Base-by-base conservation (phyloP, 192 early-diverging fungal species). In the Jimgerdemannia lactiflua region DNA sequence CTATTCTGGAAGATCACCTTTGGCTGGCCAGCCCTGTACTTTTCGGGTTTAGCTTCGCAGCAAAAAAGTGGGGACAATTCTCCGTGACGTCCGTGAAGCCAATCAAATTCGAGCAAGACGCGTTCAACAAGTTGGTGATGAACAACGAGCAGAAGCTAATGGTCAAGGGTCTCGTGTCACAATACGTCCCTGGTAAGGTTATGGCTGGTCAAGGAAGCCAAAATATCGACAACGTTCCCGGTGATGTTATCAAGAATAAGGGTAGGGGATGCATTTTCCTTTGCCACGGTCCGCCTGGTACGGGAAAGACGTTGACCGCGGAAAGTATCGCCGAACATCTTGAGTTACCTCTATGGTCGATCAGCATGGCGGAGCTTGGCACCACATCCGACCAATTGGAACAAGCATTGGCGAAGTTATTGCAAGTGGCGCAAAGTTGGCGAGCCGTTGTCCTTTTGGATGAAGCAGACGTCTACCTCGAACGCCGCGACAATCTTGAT, bases 301-400 rank as follows among this genome's bases (percentile, higher is more conserved):
- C 79, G 2, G 88, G 88, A 1, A 89, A 89, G 75, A 89, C 88
- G n/a, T 74, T 89, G 65, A 89, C 88, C 11, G 87, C 86, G 39
- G 89, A 90, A 75, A 88, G 86, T 4, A 89, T 90, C 65, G 81
- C 86, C 17, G 89, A 90, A 67, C 72, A 81, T 4, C 70, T 90
- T 18, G 86, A 89, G 44, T 74, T 74, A 54, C 89, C 89, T 3
- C 75, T 90, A 11, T 90, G 88, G 70, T 90, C 85, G 66, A 85
- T 90, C 4, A 89, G 83, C 41, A 86, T 90, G 83, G 88, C 88
- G 18, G 89, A 90, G 78, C 83, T 90, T 19, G 89, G 89, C n/a
- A n/a, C n/a, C n/a, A n/a, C n/a, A n/a, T n/a, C n/a, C n/a, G n/a
- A n/a, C n/a, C n/a, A n/a, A n/a, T 90, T 80, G 89, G 89, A 79